These are phyloP conservation scores for Elsinoe ampelina DNA, from an alignment of 2,329 filamentous ascomycete species.

Conservation along the genomic window DNA sequence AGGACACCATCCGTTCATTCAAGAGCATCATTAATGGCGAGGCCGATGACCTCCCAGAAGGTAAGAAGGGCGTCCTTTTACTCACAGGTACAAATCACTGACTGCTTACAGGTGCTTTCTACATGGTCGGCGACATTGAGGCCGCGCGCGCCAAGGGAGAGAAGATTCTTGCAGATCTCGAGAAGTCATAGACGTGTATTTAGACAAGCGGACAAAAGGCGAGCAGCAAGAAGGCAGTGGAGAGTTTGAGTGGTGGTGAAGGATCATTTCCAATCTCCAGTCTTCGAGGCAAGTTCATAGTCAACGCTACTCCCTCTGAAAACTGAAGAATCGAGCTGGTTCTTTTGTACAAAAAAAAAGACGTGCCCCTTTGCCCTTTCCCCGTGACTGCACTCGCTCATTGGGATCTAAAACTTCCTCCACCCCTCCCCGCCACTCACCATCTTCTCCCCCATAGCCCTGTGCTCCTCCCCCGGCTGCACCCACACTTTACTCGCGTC, in stretches of 20 bases:
- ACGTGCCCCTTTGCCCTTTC: not conserved
- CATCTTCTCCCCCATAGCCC: slow-evolving; percentile 35
- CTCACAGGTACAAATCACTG: not conserved
- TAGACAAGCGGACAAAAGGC: not conserved
- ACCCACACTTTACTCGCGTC: slow-evolving; percentile 40
- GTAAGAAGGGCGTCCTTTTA: slow-evolving; percentile 40
- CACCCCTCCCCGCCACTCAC: slow-evolving; percentile 36
- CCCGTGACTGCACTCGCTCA: not conserved
- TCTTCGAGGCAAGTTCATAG: slow-evolving; percentile 8
- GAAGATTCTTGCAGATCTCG: slow-evolving; percentile 97
- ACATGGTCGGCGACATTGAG: slow-evolving; percentile 97
- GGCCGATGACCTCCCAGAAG: slow-evolving; percentile 90
- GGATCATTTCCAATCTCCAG: slow-evolving; percentile 3
- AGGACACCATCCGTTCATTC: slow-evolving; percentile 97
- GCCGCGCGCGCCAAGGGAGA: slow-evolving; percentile 93
- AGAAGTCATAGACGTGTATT: slow-evolving; percentile 31
- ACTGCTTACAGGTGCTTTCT: slow-evolving; percentile 55
- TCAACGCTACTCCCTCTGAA: slow-evolving; percentile 8
- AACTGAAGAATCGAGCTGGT: not conserved
- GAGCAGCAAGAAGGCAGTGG: slow-evolving; percentile 11
- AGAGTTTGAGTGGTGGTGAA: not conserved
- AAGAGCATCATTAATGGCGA: slow-evolving; percentile 94
- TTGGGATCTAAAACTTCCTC: slow-evolving; percentile 33
- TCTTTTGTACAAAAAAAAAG: slow-evolving; percentile 9
- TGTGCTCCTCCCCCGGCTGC: slow-evolving; percentile 32